phyloP scores from a whole-genome alignment of 208 protist genomes.

The Trypanosoma avium region DNA sequence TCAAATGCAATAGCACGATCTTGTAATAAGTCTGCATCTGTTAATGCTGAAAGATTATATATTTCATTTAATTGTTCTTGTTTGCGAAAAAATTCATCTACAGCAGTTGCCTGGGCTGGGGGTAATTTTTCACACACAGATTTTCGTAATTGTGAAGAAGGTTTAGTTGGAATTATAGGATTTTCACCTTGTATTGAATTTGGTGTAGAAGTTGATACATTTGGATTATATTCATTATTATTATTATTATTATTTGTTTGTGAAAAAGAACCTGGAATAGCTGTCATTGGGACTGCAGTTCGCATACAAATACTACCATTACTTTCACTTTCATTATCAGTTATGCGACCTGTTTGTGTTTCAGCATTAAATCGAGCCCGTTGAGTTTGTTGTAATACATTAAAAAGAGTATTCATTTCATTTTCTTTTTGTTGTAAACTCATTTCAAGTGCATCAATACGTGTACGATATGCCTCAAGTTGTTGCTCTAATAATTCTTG shows the following conservation, averaged over 20 bases:
- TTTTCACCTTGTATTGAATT: background rate
- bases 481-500: background rate
- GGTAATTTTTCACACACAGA: constrained; percentile 29
- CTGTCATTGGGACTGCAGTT: background rate
- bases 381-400: constrained; percentile 75
- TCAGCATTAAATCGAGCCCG: constrained; percentile 40
- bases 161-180: background rate
- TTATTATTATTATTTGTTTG: too few species aligned
- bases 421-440: constrained; percentile 92
- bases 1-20: constrained; percentile 86
- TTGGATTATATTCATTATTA: too few species aligned
- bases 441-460: constrained; percentile 60
- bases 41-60: constrained; percentile 65
- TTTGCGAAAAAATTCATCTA: constrained; percentile 51
- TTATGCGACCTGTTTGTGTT: constrained; percentile 38
- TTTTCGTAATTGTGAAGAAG: background rate
- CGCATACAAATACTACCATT: too few species aligned
- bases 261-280: too few species aligned
- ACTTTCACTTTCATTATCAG: too few species aligned
- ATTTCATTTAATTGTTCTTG: constrained; percentile 34
- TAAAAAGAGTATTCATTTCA: constrained; percentile 89
- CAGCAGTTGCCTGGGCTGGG: constrained; percentile 40
- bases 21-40: constrained; percentile 65
- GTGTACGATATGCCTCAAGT: constrained; percentile 37
- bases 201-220: background rate